Evolutionary conservation across 225 moss, liverwort and hornwort species (phyloP).

Genomic region (Polytrichum commune): DNA sequence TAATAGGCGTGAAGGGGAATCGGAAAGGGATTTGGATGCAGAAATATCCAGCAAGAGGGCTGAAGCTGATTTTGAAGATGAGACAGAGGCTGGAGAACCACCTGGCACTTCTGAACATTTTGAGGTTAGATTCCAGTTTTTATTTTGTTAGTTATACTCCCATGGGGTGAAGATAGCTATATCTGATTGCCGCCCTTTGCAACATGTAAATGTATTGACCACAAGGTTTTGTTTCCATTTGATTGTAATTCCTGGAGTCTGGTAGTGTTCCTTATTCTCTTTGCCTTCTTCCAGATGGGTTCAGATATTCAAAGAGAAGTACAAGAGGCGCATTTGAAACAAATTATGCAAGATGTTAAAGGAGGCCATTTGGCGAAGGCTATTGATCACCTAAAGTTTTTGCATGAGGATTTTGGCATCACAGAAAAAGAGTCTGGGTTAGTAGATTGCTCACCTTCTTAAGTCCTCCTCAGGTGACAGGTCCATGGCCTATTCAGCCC

Average conservation of each 20-base stretch:
- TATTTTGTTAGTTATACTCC: not conserved
- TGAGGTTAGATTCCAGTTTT: constrained; percentile 33
- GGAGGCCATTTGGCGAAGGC: constrained; percentile 64
- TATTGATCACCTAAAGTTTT: constrained; percentile 69
- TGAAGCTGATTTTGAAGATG: constrained; percentile 36
- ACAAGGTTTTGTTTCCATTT: too few relatives aligned
- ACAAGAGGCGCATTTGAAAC: constrained; percentile 74
- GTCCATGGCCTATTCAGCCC: too few relatives aligned
- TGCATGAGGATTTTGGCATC: constrained; percentile 71
- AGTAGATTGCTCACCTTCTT: constrained; percentile 3
- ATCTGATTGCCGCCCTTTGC: too few relatives aligned
- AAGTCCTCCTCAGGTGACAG: too few relatives aligned
- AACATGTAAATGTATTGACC: too few relatives aligned
- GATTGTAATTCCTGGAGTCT: too few relatives aligned
- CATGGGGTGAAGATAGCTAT: too few relatives aligned
- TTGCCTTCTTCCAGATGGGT: constrained; percentile 42
- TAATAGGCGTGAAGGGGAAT: constrained; percentile 18
- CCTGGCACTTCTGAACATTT: constrained; percentile 30
- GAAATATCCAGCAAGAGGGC: constrained; percentile 19
- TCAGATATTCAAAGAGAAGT: constrained; percentile 61
- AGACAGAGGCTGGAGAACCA: constrained; percentile 13
- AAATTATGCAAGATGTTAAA: constrained; percentile 60
- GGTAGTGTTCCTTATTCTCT: not conserved
- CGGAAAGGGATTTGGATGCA: constrained; percentile 17
- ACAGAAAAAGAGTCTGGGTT: constrained; percentile 73